These are phyloP conservation scores for Ambrosia hybrid DNA, from an alignment of 140 eudicot species.

Conservation along the genomic window DNA sequence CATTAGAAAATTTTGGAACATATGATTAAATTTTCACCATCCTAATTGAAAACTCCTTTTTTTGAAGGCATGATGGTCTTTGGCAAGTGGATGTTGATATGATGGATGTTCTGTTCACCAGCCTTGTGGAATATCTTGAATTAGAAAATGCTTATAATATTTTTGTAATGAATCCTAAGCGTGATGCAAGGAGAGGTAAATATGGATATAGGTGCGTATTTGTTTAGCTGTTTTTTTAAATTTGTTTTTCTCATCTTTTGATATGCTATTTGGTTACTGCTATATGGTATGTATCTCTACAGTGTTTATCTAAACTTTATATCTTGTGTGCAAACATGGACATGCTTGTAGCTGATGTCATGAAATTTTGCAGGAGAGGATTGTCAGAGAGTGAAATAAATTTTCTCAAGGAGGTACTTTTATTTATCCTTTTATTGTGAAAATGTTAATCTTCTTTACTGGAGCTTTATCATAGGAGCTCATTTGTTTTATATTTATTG, in stretches of 20 bases:
- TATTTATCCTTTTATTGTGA: too few species aligned
- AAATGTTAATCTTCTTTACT: too few species aligned
- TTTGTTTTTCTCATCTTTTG: conserved; percentile 13
- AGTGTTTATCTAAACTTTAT: conserved; percentile 3
- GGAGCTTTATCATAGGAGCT: too few species aligned
- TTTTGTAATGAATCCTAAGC: conserved; percentile 82
- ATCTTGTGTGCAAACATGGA: conserved; percentile 20
- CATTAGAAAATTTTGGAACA: background rate
- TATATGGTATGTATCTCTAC: conserved; percentile 12
- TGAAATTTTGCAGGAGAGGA: conserved; percentile 73
- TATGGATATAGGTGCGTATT: conserved; percentile 83
- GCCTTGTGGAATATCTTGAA: conserved; percentile 87
- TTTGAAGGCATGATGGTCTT: conserved; percentile 58
- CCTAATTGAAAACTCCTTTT: conserved; percentile 11
- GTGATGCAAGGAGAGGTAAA: conserved; percentile 57
- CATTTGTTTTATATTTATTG: too few species aligned
- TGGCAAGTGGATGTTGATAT: conserved; percentile 98
- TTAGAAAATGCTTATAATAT: conserved; percentile 78
- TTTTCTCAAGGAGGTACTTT: conserved; percentile 80
- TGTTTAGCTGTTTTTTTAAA: background rate
- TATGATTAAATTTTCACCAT: conserved; percentile 5
- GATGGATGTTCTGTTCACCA: conserved; percentile 74
- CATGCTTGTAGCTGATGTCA: conserved; percentile 20
- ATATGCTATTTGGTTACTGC: conserved; percentile 15
- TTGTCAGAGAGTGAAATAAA: conserved; percentile 86